Evolutionary conservation across 495 filamentous ascomycete species (phyloP), one percentile per base, ranked within the genome.

Genomic region (Aspergillus bertholletiae): DNA sequence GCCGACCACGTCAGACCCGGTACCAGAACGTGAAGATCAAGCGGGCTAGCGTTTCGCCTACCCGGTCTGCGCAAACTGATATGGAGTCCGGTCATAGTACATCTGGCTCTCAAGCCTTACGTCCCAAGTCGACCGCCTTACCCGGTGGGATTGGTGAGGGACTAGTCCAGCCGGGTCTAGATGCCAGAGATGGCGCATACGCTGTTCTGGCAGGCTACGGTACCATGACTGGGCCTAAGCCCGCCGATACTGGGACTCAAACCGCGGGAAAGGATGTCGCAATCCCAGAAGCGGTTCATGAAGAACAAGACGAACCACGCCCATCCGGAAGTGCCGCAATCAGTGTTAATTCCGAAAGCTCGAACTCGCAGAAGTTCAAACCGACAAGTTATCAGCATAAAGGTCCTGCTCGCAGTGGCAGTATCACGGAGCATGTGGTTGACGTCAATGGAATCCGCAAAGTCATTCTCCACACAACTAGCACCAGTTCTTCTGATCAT

Each of bases 11-110:
- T 56, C 75, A 81, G 50, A 96, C 94, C 2, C 85, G 86, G n/a
- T 93, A 90, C 54, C 86, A 86, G 28, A 86, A 84, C 12, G 92
- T 98, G 47, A 97, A 97, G 70, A 93, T 96, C 70, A 97, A 97
- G 70, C 73, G 71, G 21, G 84, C 83, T 7, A 84, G 81, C 30
- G 63, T 49, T 15, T 77, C 74, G 9, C 74, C 74, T 0, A 65
- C 66, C 5, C 70, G 67, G 9, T 77, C 74, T 2, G 68, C 64
- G 18, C 65, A 71, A 46, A 73, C 71, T 0, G 72, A 75, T 35
- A 39, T 66, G 11, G 74, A 74, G 23, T 73, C 69, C 2, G 59
- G 51, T 13, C 63, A 62, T n/a, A 70, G 63, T 34, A 59, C 46
- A 4, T 58, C 62, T 17, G 70, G 71, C 15, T 65, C 67, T 7